These are phyloP conservation scores for Saprolegnia diclina DNA, from an alignment of 352 stramenopile genomes.

Conservation along the genomic window DNA sequence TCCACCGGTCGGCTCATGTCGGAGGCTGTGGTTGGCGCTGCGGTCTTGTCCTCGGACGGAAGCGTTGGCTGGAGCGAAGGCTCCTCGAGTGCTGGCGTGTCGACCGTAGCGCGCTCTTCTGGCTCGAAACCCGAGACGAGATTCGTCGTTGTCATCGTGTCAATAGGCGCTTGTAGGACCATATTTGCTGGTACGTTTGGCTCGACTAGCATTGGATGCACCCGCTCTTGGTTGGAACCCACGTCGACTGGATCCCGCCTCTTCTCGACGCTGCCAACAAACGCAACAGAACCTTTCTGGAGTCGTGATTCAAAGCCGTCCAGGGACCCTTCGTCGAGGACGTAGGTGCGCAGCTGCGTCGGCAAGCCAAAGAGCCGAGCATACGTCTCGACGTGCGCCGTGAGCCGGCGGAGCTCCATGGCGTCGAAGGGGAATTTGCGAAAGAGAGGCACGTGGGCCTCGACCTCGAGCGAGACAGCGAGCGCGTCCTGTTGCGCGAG, in stretches of 20 bases:
- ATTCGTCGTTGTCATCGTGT: too few relatives aligned
- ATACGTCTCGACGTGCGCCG: conserved; percentile 1
- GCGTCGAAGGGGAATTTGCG: conserved; percentile 1
- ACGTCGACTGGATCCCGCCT: neutral
- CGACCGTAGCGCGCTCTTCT: too few relatives aligned
- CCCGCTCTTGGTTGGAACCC: neutral
- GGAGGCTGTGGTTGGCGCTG: too few relatives aligned
- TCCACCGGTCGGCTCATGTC: too few relatives aligned
- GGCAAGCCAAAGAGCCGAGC: neutral
- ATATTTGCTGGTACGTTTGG: too few relatives aligned
- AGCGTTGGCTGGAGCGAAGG: too few relatives aligned
- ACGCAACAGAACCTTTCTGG: conserved; percentile 13
- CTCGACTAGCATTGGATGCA: too few relatives aligned
- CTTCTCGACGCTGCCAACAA: neutral
- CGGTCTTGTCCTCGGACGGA: too few relatives aligned
- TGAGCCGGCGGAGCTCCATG: neutral
- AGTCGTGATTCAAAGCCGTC: conserved; percentile 10
- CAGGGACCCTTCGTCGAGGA: neutral
- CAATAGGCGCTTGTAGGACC: too few relatives aligned
- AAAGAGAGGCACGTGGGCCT: conserved; percentile 22
- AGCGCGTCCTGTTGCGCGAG: neutral
- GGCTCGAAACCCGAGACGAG: too few relatives aligned
- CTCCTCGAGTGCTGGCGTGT: too few relatives aligned
- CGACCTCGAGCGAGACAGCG: neutral
- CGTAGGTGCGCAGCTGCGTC: conserved; percentile 8